phyloP scores from a whole-genome alignment of 2,329 filamentous ascomycete genomes.

The Cladorrhinum sp. region DNA sequence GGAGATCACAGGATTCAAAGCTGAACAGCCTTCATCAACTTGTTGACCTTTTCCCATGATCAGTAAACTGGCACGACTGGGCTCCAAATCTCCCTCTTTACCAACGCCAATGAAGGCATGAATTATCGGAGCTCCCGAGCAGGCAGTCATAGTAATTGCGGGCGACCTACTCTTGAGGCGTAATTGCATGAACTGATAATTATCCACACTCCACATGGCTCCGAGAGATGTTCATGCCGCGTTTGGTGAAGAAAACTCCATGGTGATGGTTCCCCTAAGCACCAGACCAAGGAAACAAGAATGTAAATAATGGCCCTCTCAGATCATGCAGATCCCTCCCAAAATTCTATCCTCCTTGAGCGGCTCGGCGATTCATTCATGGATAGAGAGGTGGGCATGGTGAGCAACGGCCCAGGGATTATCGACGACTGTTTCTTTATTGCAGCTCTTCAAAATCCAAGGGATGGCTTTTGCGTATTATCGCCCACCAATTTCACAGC shows the following conservation, averaged over 20 bases:
- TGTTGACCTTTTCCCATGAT: background rate
- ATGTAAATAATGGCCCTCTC: background rate
- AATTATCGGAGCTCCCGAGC: background rate
- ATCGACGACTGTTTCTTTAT: background rate
- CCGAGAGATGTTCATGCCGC: background rate
- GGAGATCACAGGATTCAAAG: background rate
- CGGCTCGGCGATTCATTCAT: conserved; percentile 11
- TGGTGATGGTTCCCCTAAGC: background rate
- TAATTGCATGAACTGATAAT: background rate
- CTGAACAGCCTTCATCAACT: background rate
- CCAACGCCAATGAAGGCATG: background rate
- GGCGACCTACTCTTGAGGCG: background rate
- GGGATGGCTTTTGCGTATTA: background rate
- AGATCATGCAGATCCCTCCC: conserved; percentile 23
- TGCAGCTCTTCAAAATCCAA: background rate
- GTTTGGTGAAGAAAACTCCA: background rate
- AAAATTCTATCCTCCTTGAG: conserved; percentile 24
- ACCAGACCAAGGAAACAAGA: background rate
- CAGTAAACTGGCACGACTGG: too few species aligned
- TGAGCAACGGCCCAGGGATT: too few species aligned
- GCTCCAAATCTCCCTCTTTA: too few species aligned
- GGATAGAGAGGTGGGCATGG: background rate
- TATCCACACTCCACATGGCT: background rate
- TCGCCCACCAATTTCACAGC: background rate
- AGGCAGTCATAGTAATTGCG: too few species aligned